phyloP scores from a whole-genome alignment of 805 yeast species.

The Pichia heedii region DNA sequence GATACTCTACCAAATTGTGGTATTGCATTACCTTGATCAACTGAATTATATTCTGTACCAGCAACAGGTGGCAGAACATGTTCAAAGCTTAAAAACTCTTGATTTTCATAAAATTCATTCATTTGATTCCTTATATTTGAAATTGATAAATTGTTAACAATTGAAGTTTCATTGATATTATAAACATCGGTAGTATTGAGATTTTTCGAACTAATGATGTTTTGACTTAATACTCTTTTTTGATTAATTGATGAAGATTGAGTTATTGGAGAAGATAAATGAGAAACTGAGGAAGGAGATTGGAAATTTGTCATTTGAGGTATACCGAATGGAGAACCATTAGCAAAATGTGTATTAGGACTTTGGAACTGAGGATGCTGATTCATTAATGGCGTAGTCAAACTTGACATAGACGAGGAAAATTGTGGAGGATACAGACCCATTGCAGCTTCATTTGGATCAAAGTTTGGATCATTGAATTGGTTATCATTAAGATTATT shows the following conservation, averaged over 20 bases:
- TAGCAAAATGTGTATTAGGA: neutral
- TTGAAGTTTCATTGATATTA: constrained; percentile 2
- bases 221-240: neutral
- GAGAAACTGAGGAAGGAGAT: neutral
- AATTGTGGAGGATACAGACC: constrained; percentile 15
- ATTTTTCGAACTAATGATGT: neutral
- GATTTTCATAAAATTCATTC: constrained; percentile 29
- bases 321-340: neutral
- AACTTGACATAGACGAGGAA: neutral
- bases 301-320: neutral
- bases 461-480: constrained; percentile 15
- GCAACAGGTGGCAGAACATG: constrained; percentile 79
- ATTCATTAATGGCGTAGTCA: neutral
- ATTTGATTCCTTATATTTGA: constrained; percentile 26
- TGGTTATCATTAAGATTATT: neutral
- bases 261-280: neutral
- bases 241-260: neutral
- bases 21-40: constrained; percentile 79
- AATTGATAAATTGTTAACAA: constrained; percentile 27
- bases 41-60: constrained; percentile 55
- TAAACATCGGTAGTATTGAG: constrained; percentile 1
- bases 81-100: constrained; percentile 59
- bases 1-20: constrained; percentile 73
- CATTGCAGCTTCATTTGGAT: constrained; percentile 27
- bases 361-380: neutral